These are phyloP conservation scores for Saturnispora kantuleensis DNA, from an alignment of 805 yeast species.

Conservation along the genomic window DNA sequence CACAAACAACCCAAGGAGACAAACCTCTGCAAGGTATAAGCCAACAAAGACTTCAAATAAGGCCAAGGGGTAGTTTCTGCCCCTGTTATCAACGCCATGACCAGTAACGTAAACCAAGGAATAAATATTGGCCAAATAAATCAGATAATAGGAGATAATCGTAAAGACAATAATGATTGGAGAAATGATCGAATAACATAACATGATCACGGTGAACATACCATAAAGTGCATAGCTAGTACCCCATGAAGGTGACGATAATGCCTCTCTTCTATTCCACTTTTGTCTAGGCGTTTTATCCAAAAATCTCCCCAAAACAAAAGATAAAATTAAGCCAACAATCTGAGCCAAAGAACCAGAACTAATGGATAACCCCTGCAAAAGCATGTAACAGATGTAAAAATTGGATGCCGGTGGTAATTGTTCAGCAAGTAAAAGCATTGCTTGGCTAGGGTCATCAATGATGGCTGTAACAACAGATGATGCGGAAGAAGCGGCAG, in stretches of 20 bases:
- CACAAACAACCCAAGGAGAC: slow-evolving; percentile 61
- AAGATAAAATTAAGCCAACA: slow-evolving; percentile 60
- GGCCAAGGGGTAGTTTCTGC: slow-evolving; percentile 65
- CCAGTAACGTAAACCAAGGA: slow-evolving; percentile 52
- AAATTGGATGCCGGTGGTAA: slow-evolving; percentile 89
- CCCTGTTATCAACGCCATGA: slow-evolving; percentile 55
- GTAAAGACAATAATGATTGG: slow-evolving; percentile 65
- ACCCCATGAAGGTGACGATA: slow-evolving; percentile 72
- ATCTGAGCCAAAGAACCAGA: slow-evolving; percentile 72
- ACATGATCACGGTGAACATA: slow-evolving; percentile 59
- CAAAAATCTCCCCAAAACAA: slow-evolving; percentile 57
- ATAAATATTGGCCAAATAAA: slow-evolving; percentile 56
- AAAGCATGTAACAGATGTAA: slow-evolving; percentile 70
- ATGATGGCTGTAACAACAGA: slow-evolving; percentile 67
- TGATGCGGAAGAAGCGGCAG: slow-evolving; percentile 76
- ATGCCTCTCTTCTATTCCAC: slow-evolving; percentile 64
- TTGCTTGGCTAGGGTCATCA: slow-evolving; percentile 56
- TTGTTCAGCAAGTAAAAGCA: slow-evolving; percentile 61
- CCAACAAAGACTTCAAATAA: slow-evolving; percentile 65
- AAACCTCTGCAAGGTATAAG: slow-evolving; percentile 59
- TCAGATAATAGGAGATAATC: slow-evolving; percentile 43
- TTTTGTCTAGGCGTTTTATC: slow-evolving; percentile 88
- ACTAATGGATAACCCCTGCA: slow-evolving; percentile 72
- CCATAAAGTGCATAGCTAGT: slow-evolving; percentile 71
- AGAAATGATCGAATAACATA: slow-evolving; percentile 71